Conservation (phyloP, 805 yeast genomes). For the Wickerhamomyces strasburgensis region DNA sequence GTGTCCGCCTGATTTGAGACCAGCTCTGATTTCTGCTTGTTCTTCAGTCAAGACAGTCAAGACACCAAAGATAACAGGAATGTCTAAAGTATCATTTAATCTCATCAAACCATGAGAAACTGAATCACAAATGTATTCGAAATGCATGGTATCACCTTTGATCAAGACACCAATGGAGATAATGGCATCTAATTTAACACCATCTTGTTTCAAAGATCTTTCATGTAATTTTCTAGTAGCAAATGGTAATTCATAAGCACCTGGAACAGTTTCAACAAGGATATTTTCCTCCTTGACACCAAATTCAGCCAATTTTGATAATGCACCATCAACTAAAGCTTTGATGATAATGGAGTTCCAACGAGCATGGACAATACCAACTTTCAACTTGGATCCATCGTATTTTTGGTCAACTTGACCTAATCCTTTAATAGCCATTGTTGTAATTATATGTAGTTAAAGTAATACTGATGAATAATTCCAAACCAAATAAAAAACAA, state of each 20-base stretch:
- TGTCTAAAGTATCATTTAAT: conserved; percentile 59
- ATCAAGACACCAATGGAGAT: conserved; percentile 93
- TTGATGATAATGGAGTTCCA: conserved; percentile 83
- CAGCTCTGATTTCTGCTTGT: conserved; percentile 92
- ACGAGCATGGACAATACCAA: conserved; percentile 93
- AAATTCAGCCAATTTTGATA: conserved; percentile 48
- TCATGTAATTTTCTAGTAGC: conserved; percentile 55
- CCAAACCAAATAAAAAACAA: not conserved
- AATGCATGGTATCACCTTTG: conserved; percentile 97
- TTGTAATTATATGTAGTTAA: conserved; percentile 6
- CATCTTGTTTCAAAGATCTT: conserved; percentile 34
- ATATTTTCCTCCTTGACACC: conserved; percentile 79
- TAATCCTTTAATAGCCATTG: conserved; percentile 77
- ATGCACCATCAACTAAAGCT: conserved; percentile 75
- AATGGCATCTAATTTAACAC: conserved; percentile 67
- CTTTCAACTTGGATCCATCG: conserved; percentile 62
- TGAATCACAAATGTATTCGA: conserved; percentile 93
- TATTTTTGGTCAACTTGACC: conserved; percentile 67
- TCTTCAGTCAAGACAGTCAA: conserved; percentile 90
- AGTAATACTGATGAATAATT: too few species aligned
- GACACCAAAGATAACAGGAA: conserved; percentile 90
- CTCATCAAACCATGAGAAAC: conserved; percentile 82
- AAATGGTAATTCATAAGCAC: conserved; percentile 89
- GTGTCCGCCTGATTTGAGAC: conserved; percentile 75
- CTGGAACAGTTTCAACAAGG: conserved; percentile 82